Percentiles rank a stretch among this genome's conserved stretches.
These are phyloP conservation scores for Tricholoma sp. DNA, from an alignment of 768 basidiomycete genomes.

Conservation along the genomic window DNA sequence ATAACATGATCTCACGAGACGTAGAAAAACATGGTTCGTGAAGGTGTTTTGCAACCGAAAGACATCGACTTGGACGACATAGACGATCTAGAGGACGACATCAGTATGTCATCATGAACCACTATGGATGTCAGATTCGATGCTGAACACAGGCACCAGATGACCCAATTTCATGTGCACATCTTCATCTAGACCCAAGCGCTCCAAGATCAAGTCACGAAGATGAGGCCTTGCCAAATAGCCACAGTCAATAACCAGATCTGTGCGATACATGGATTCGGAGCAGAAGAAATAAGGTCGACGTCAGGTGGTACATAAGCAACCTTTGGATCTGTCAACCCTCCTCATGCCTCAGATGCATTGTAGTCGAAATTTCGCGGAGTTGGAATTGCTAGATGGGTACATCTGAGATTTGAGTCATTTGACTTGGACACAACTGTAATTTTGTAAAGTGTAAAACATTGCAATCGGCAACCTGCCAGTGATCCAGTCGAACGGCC, in stretches of 20 bases:
- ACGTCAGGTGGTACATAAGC: no score
- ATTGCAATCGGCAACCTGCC: no score
- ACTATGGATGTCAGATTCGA: not conserved
- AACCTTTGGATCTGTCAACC: no score
- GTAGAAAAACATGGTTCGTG: not conserved
- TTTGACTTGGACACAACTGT: no score
- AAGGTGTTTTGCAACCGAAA: not conserved
- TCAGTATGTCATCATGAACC: not conserved
- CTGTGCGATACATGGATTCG: not conserved
- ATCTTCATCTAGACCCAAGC: not conserved
- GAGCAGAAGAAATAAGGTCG: no score
- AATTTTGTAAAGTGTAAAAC: no score
- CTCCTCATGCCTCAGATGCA: no score
- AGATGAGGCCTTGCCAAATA: not conserved
- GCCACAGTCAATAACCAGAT: not conserved
- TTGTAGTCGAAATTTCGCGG: no score
- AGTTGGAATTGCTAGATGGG: no score
- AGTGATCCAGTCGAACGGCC: no score
- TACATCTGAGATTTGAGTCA: no score
- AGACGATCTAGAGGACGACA: not conserved
- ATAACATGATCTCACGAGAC: not conserved
- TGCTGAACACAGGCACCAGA: not conserved
- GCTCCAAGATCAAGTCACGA: not conserved
- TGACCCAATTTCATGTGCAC: not conserved
- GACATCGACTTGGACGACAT: not conserved